Evolutionary conservation across 2,329 filamentous ascomycete genomes (phyloP).

Genomic region (Teratosphaeria viscida): DNA sequence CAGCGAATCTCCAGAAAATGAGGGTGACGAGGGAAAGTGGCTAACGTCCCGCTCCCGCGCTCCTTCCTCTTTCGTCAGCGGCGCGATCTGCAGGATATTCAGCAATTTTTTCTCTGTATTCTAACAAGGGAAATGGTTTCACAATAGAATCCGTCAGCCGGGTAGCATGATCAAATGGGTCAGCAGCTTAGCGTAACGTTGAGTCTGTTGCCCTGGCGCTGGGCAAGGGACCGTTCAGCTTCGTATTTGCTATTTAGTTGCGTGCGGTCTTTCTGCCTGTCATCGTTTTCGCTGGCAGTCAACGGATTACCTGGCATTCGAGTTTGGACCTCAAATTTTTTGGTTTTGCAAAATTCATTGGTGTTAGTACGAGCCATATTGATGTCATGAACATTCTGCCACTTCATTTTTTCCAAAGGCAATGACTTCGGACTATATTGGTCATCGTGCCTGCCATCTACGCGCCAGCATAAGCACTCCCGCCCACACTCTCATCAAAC

Average conservation of each 20-base stretch:
- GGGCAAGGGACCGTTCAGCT: neutral
- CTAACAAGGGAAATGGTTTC: neutral
- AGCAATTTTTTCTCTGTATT: neutral
- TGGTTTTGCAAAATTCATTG: neutral
- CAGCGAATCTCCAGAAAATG: neutral
- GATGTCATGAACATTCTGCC: neutral
- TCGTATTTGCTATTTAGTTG: neutral
- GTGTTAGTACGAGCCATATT: neutral
- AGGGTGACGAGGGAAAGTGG: neutral
- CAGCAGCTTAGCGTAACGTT: neutral
- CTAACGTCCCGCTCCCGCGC: neutral
- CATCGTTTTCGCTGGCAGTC: no score
- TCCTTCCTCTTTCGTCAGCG: neutral
- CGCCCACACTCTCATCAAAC: slow-evolving; percentile 40
- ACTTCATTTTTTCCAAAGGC: neutral
- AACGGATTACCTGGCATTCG: no score
- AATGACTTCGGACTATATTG: neutral
- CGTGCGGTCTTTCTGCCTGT: neutral
- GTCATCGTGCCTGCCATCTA: neutral
- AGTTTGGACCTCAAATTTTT: neutral
- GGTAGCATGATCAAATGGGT: no score
- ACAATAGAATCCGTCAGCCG: neutral
- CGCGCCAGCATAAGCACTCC: slow-evolving; percentile 19
- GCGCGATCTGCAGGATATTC: neutral
- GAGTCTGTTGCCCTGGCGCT: neutral